A percentile compares a stretch with the other conserved stretches of the same genome.
phyloP scores from a whole-genome alignment of 768 basidiomycete species.

The Leccinum variicolor region DNA sequence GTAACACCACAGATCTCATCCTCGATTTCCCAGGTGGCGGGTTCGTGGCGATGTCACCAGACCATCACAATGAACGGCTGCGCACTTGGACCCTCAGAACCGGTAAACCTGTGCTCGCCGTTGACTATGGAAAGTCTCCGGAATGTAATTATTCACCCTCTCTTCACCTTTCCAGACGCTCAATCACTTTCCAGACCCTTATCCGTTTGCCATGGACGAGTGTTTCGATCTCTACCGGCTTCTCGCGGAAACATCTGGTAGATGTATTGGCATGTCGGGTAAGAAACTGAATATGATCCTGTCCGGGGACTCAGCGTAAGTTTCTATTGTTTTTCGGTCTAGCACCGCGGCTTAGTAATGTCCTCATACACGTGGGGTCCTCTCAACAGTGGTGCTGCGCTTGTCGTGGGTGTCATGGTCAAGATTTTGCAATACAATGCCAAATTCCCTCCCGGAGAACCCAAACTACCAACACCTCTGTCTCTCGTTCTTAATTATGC shows the following conservation, averaged over 20 bases:
- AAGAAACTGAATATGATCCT: slow-evolving; percentile 72
- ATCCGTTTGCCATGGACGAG: slow-evolving; percentile 95
- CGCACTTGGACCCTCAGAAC: slow-evolving; percentile 81
- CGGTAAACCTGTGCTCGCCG: slow-evolving; percentile 73
- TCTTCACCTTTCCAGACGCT: slow-evolving; percentile 1
- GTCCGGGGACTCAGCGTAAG: slow-evolving; percentile 97
- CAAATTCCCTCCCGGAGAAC: slow-evolving; percentile 25
- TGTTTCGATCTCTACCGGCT: slow-evolving; percentile 87
- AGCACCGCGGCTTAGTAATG: slow-evolving; percentile 1
- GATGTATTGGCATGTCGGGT: slow-evolving; percentile 86
- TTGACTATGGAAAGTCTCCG: slow-evolving; percentile 96
- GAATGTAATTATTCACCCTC: slow-evolving; percentile 61
- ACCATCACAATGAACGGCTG: slow-evolving; percentile 94
- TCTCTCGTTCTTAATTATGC: slow-evolving; percentile 89
- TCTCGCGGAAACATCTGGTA: slow-evolving; percentile 76
- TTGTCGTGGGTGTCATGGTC: slow-evolving; percentile 81
- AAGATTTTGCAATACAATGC: slow-evolving; percentile 72
- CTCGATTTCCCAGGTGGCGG: slow-evolving; percentile 96
- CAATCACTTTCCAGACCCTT: slow-evolving; percentile 65
- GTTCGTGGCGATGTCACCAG: slow-evolving; percentile 93
- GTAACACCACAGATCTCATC: slow-evolving; percentile 72
- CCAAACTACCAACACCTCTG: slow-evolving; percentile 64
- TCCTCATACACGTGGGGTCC: slow-evolving; percentile 12
- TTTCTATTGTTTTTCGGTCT: slow-evolving; percentile 13
- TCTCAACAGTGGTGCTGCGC: slow-evolving; percentile 72